Evolutionary conservation across 106 monocot genomes (phyloP).

Genomic region (Chionographis japonica): DNA sequence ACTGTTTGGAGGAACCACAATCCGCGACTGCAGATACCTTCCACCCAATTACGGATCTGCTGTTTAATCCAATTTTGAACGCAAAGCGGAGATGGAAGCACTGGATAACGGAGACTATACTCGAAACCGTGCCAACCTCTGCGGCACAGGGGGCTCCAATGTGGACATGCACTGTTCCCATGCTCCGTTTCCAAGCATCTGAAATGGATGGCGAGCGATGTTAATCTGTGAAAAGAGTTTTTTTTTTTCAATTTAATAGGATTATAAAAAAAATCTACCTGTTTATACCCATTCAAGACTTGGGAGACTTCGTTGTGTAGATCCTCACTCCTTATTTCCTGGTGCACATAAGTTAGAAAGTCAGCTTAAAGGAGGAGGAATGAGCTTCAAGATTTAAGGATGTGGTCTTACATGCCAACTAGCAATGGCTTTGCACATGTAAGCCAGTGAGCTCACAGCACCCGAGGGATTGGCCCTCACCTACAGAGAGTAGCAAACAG

Average conservation of each 20-base stretch:
- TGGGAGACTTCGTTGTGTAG: conserved; percentile 73
- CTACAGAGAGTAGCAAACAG: conserved; percentile 25
- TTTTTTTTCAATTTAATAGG: neutral
- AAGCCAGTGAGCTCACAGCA: conserved; percentile 54
- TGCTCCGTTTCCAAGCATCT: conserved; percentile 58
- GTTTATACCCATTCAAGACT: conserved; percentile 86
- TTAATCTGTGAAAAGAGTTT: no score
- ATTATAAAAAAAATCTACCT: conserved; percentile 38
- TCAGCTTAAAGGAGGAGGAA: neutral
- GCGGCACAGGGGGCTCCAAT: conserved; percentile 40
- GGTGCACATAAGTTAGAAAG: conserved; percentile 2
- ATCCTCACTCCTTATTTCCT: conserved; percentile 91
- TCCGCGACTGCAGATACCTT: neutral
- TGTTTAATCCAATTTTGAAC: conserved; percentile 3
- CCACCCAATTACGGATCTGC: neutral
- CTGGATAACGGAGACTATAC: conserved; percentile 13
- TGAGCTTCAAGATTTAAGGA: neutral
- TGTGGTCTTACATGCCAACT: conserved; percentile 85
- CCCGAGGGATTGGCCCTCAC: conserved; percentile 80
- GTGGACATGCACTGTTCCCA: conserved; percentile 56
- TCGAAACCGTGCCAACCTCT: conserved; percentile 50
- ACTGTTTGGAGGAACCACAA: neutral
- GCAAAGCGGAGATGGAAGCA: neutral
- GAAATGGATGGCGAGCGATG: neutral
- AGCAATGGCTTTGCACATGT: conserved; percentile 79